phyloP scores from a whole-genome alignment of 345 rosid species.

The Pugionium cornutum region DNA sequence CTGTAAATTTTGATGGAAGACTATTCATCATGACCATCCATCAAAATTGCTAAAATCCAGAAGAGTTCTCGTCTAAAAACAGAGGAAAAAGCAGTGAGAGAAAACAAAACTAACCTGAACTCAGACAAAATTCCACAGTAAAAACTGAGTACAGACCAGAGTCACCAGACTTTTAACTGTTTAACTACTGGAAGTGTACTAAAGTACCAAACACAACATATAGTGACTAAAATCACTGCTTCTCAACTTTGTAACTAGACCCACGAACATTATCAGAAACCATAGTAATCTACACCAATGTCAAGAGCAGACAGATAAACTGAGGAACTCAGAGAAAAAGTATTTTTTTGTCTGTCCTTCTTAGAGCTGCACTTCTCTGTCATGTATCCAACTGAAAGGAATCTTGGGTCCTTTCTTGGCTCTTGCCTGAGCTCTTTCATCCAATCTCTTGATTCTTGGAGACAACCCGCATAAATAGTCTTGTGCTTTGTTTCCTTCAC shows the following conservation, averaged over 20 bases:
- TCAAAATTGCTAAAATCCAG: conserved; percentile 46
- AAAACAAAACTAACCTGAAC: conserved; percentile 28
- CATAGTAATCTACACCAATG: conserved; percentile 53
- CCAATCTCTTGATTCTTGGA: conserved; percentile 71
- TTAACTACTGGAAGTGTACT: conserved; percentile 22
- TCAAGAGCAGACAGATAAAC: conserved; percentile 27
- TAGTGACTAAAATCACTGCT: conserved; percentile 41
- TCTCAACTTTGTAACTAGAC: conserved; percentile 43
- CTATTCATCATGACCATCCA: conserved; percentile 22
- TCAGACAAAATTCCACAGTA: conserved; percentile 32
- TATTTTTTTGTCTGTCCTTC: conserved; percentile 6
- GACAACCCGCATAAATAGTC: conserved; percentile 76
- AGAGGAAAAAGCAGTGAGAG: neutral
- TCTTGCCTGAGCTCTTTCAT: conserved; percentile 78
- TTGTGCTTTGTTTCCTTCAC: conserved; percentile 76
- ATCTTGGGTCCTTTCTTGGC: conserved; percentile 56
- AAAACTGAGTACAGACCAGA: conserved; percentile 31
- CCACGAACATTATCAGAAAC: conserved; percentile 45
- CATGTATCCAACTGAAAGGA: conserved; percentile 86
- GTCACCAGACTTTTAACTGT: conserved; percentile 28
- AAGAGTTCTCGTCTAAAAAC: conserved; percentile 29
- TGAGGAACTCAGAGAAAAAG: conserved; percentile 4
- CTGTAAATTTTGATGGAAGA: neutral
- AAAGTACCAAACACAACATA: conserved; percentile 30
- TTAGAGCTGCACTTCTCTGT: conserved; percentile 69